Base-by-base conservation (phyloP, 108 stramenopile genomes). In the Cyclotella kingstonii region DNA sequence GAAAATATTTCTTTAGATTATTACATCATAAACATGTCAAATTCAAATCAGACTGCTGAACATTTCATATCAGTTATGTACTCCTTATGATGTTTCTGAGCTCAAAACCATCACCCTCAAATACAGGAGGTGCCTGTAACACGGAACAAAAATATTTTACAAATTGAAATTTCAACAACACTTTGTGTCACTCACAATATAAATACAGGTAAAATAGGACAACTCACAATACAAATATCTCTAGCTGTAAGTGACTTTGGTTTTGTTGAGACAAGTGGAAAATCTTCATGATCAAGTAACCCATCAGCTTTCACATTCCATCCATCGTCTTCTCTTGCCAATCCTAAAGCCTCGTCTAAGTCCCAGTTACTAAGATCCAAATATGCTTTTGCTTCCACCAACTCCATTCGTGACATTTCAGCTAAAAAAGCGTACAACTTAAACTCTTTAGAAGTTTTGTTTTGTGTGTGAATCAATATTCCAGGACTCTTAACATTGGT, bases 301-400 rank as follows among this genome's bases (percentile, higher is more conserved):
- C 40, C 21, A 21, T 34, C 40, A n/a, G 42, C 47, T 36, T 50
- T 44, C 19, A 35, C 31, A 27, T 84, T 77, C 87, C 88, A 89
- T 43, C 85, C 86, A 36, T 60, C 52, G 63, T 93, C 91, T 54
- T 93, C 91, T 52, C 73, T 79, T 7, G 84, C 84, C 34, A 78
- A 55, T 35, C 71, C 51, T 2, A 89, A 4, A 12, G 88, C 91
- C 63, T 84, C 84, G 9, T 82, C 82, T 27, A 93, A 62, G 43
- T 83, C 85, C 91, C 91, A 93, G 58, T 89, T 86, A 21, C 79
- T 74, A 56, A 89, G 52, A 60, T 88, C 84, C 28, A 93, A 56
- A 56, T 79, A 87, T 47, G 77, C 80, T 54, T 75, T 85, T 18
- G 88, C 91, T 53, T 93, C 91, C 6, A 80, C 69, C 3, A 73